Conservation (phyloP, 306 rosid genomes). For the Rubus idaeus region DNA sequence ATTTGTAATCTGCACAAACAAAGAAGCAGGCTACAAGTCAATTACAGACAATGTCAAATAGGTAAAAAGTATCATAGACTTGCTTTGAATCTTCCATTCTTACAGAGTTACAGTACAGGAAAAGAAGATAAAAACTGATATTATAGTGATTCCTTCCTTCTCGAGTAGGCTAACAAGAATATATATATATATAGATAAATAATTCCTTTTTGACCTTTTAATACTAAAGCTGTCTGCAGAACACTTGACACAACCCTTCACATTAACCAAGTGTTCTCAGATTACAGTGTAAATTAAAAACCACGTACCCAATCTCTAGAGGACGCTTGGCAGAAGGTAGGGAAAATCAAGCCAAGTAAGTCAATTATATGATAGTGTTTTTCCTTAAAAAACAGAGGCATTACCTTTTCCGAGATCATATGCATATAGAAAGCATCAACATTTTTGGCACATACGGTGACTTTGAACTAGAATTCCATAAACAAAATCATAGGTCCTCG, state of each 20-base stretch:
- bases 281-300: background rate
- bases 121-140: constrained; percentile 20
- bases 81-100: constrained; percentile 27
- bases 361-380: constrained; percentile 8
- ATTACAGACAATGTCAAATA: background rate
- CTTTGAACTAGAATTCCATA: constrained; percentile 1
- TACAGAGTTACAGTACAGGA: constrained; percentile 26
- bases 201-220: background rate
- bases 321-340: constrained; percentile 6
- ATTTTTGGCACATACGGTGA: constrained; percentile 10
- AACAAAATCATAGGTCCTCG: constrained; percentile 9
- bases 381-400: constrained; percentile 1
- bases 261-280: constrained; percentile 28
- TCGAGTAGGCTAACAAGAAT: background rate
- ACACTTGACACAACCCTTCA: background rate
- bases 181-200: background rate
- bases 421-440: constrained; percentile 7
- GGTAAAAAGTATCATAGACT: background rate
- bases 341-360: background rate
- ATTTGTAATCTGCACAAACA: constrained; percentile 38
- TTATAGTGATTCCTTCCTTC: constrained; percentile 10
- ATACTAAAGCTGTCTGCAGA: constrained; percentile 14
- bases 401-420: constrained; percentile 7
- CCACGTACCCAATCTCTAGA: background rate
- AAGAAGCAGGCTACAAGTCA: background rate